phyloP scores from a whole-genome alignment of 192 early-diverging fungal genomes.

The Radiomyces spectabilis region DNA sequence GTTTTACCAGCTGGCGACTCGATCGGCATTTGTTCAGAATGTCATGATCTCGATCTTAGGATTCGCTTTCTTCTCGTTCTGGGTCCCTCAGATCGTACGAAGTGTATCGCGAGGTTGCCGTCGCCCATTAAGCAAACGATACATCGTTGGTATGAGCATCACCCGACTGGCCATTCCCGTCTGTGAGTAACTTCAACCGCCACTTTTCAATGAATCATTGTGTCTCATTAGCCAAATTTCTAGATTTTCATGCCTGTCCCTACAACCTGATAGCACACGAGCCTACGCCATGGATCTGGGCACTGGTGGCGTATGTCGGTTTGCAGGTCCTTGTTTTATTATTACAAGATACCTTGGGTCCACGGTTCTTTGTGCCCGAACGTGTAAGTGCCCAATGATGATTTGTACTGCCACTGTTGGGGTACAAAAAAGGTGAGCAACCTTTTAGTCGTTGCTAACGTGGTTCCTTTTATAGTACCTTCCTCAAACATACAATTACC shows the following conservation, averaged over 20 bases:
- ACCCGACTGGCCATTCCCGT: constrained; percentile 52
- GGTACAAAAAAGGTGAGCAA: too few relatives aligned
- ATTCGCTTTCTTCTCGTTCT: constrained; percentile 56
- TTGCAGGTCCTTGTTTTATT: constrained; percentile 52
- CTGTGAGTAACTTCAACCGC: constrained; percentile 33
- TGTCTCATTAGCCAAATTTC: neutral
- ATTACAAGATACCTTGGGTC: constrained; percentile 59
- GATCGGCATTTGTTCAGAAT: constrained; percentile 38
- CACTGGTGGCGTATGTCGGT: constrained; percentile 44
- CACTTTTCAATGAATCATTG: neutral
- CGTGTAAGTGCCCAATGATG: constrained; percentile 30
- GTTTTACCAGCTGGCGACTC: constrained; percentile 49
- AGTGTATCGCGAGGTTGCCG: constrained; percentile 59
- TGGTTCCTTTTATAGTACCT: constrained; percentile 30
- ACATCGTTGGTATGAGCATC: constrained; percentile 50
- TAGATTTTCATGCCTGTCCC: constrained; percentile 50
- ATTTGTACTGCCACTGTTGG: too few relatives aligned
- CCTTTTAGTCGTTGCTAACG: too few relatives aligned
- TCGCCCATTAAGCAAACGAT: constrained; percentile 46
- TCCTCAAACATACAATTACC: constrained; percentile 65
- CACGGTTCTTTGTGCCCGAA: constrained; percentile 67
- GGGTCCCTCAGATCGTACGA: constrained; percentile 75
- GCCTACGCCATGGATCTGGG: constrained; percentile 43
- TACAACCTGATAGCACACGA: constrained; percentile 45
- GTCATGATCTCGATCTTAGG: constrained; percentile 34